Evolutionary conservation across 352 stramenopile genomes (phyloP), one percentile per base, ranked within the genome.

Genomic region (Phytophthora multivora): DNA sequence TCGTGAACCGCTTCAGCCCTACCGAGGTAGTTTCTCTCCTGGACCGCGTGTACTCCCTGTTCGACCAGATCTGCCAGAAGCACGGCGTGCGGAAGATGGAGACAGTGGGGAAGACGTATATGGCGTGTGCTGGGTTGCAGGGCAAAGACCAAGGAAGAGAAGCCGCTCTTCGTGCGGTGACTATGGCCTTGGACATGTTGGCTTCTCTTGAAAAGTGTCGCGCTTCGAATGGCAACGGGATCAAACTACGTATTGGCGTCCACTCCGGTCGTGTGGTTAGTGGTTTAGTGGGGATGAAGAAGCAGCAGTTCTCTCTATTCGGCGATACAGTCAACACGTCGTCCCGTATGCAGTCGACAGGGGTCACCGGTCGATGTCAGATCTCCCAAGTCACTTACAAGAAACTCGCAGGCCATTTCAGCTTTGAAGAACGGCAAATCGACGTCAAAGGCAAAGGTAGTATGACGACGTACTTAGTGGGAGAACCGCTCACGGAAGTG

Each of bases 301-400:
- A 97, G 66, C 90, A 95, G 40, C 86, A 95, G 25, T 98, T 97
- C 63, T 96, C 87, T 9, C 69, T 98, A 7, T 98, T 98, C 74
- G 92, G 95, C 6, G 95, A 98, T 55, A 96, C 94, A 0, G 90
- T 97, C 3, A 98, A 97, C 61, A 97, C 89, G 0, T 75, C 89
- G 4, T 90, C 82, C 4, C 79, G 91, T 2, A 97, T 97, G 92
- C 89, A 98, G 56, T 96, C 86, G 5, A 96, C 91, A 21, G 90
- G 89, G 0, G 58, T 93, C 13, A 88, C 82, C 3, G 88, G 83
- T 0, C 71, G 73, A 0, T 96, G 92, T 46, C 91, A 97, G 54
- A 55, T 95, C 38, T 94, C 84, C 0, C 77, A 92, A 19, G 78
- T 90, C 5, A 95, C 84, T 28, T 92, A 92, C 68, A 88, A 89